Evolutionary conservation across 495 filamentous ascomycete genomes (phyloP), one percentile per base, ranked within the genome.

Genomic region (Annulohypoxylon moriforme): DNA sequence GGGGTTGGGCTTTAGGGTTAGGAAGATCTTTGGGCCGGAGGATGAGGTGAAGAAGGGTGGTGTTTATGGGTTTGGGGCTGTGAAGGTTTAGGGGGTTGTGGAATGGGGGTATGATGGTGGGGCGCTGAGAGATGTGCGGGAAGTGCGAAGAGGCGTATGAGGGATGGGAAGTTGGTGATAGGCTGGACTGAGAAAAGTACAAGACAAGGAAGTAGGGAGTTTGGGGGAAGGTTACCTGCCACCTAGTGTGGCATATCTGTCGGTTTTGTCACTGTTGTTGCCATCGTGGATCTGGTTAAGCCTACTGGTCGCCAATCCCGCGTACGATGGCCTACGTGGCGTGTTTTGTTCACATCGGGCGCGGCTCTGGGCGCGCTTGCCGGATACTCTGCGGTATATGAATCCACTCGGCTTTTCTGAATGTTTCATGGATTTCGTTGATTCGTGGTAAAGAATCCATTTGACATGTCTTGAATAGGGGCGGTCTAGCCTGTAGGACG

Each of bases 1-100:
- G n/a, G 75, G 80, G 47, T 36, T 89, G 24, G 87, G 87, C 20
- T 89, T 86, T 60, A 79, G 79, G 67, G 53, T 7, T 27, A 53
- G 62, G 34, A 55, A 34, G 50, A 10, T 55, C 13, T 40, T 40
- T n/a, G 4, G 13, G 8, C 18, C 46, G 22, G 57, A 31, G 22
- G 13, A 20, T n/a, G 22, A 33, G 36, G 25, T 13, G 10, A 16
- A 1, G n/a, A 29, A n/a, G 27, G 29, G 50, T 3, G 50, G 5
- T 18, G 50, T 16, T 16, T 33, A 55, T 55, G 50, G 50, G 50
- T 33, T 55, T 55, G 50, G 20, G 29, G 27, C n/a, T 20, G 25
- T 13, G 50, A 24, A 4, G 50, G 27, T 44, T 44, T 44, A 52
- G 47, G 20, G 22, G 11, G 9, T 11, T 47, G 25, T 3, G 47